These are phyloP conservation scores for Amanita pallidorosea DNA, from an alignment of 768 basidiomycete species.

Conservation along the genomic window DNA sequence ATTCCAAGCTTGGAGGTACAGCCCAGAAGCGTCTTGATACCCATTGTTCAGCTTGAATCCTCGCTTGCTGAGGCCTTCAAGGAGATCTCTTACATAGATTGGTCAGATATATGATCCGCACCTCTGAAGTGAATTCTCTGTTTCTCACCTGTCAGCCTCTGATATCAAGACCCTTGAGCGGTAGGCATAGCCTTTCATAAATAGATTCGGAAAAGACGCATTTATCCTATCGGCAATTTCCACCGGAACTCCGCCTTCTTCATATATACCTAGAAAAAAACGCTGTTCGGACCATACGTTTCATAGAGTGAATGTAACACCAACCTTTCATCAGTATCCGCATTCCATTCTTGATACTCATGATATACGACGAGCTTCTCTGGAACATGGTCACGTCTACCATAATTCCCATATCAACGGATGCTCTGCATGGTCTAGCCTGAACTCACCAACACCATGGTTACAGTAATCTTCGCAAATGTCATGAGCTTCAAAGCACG, in stretches of 20 bases:
- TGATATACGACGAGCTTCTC: conserved; percentile 47
- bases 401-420: not conserved
- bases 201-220: conserved; percentile 34
- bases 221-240: conserved; percentile 36
- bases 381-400: conserved; percentile 51
- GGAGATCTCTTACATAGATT: conserved; percentile 14
- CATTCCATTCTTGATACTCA: conserved; percentile 33
- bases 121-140: not conserved
- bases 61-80: conserved; percentile 42
- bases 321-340: conserved; percentile 16
- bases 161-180: conserved; percentile 30
- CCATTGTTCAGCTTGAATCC: conserved; percentile 51
- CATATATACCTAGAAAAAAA: conserved; percentile 29
- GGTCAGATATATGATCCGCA: not conserved
- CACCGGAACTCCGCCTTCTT: conserved; percentile 29
- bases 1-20: conserved; percentile 34
- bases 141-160: conserved; percentile 42
- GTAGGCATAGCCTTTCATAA: conserved; percentile 18
- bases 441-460: conserved; percentile 28
- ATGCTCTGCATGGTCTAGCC: not conserved
- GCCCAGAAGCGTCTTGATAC: conserved; percentile 35
- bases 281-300: not conserved
- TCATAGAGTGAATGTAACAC: not conserved
- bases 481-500: conserved; percentile 27
- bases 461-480: conserved; percentile 30